Evolutionary conservation across 176 grass and related monocot species (phyloP).

Genomic region (Aechmea fasciata): DNA sequence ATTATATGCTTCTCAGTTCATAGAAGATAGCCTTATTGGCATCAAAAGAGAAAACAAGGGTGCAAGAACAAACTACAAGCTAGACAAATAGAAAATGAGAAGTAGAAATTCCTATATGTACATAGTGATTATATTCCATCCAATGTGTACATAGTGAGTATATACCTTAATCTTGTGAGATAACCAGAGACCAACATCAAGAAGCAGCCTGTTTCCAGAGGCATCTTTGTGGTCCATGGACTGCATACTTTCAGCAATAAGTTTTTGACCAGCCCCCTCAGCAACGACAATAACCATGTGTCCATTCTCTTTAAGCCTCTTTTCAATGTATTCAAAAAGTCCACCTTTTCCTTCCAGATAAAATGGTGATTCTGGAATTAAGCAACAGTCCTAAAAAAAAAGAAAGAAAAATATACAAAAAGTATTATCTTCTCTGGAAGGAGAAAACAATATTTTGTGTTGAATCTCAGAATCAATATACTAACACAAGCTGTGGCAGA

Average conservation of each 20-base stretch:
- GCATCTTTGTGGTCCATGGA: constrained; percentile 57
- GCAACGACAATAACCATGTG: constrained; percentile 97
- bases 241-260: constrained; percentile 69
- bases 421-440: constrained; percentile 1
- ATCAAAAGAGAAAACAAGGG: no score
- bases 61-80: neutral
- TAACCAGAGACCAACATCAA: constrained; percentile 96
- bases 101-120: neutral
- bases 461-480: neutral
- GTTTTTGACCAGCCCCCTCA: constrained; percentile 84
- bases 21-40: no score
- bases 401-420: constrained; percentile 8
- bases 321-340: constrained; percentile 73
- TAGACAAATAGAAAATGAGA: neutral
- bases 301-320: constrained; percentile 78
- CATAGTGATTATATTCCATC: constrained; percentile 14
- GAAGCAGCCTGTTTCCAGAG: constrained; percentile 90
- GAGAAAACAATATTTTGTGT: neutral
- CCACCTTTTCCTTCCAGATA: constrained; percentile 88
- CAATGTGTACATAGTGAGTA: neutral
- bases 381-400: constrained; percentile 73
- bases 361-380: constrained; percentile 95
- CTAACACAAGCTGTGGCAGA: neutral
- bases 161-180: constrained; percentile 92
- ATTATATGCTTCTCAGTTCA: no score